Conservation (phyloP, 176 grass and related monocot species). For the Zea mays region Zm-B73-REFERENCE-NAM-5.0 NC_050100.1:47289501-47290000, state of each 20-base stretch:
- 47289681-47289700: conserved; percentile 61
- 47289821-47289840: conserved; percentile 56
- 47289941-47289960: conserved; percentile 52
- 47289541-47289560: conserved; percentile 97
- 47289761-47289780: conserved; percentile 23
- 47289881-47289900: conserved; percentile 28
- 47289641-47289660: conserved; percentile 42
- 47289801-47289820: conserved; percentile 36
- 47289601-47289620: conserved; percentile 56
- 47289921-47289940: conserved; percentile 18
- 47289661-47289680: conserved; percentile 46
- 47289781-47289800: conserved; percentile 18
- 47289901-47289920: conserved; percentile 5
- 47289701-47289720: conserved; percentile 94
- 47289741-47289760: conserved; percentile 59
- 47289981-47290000: conserved; percentile 86
- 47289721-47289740: conserved; percentile 65
- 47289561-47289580: conserved; percentile 68
- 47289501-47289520: not conserved
- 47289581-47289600: conserved; percentile 79
- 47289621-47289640: conserved; percentile 70
- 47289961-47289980: conserved; percentile 58
- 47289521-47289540: conserved; percentile 66
- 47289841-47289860: conserved; percentile 37
- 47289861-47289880: conserved; percentile 62